Conservation (phyloP, 352 stramenopile species). For the Thraustochytrium sp. region DNA sequence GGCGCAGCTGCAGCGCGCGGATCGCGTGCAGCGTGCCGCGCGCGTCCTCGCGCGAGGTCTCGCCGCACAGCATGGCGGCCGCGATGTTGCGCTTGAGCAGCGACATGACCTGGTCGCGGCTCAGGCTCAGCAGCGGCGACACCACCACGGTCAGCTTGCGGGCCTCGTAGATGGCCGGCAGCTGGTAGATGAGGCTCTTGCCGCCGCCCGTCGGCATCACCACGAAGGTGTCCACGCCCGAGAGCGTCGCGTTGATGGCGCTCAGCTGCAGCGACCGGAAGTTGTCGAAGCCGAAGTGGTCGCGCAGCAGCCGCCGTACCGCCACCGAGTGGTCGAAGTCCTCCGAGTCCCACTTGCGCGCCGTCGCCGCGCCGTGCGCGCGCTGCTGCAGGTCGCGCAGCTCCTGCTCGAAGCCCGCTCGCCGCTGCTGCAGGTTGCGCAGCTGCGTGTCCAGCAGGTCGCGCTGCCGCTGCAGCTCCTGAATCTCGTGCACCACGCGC, state of each 20-base stretch:
- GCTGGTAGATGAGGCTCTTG: conserved; percentile 47
- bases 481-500: background rate
- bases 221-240: conserved; percentile 29
- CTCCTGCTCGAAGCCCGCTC: background rate
- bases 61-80: conserved; percentile 51
- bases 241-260: conserved; percentile 23
- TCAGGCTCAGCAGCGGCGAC: conserved; percentile 6
- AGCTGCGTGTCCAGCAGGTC: conserved; percentile 1
- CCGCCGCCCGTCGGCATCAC: conserved; percentile 45
- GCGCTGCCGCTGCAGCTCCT: background rate
- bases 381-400: background rate
- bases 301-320: background rate
- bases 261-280: conserved; percentile 34
- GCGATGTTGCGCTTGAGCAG: conserved; percentile 39
- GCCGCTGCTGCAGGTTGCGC: background rate
- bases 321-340: background rate
- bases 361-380: background rate
- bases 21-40: conserved; percentile 42
- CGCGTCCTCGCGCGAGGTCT: conserved; percentile 42
- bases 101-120: conserved; percentile 42
- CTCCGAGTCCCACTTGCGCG: conserved; percentile 1
- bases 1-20: background rate
- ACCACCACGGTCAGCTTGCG: conserved; percentile 49
- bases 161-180: background rate
- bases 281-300: background rate